Evolutionary conservation across 495 filamentous ascomycete species (phyloP).

Genomic region (Lasiosphaeria hispida): DNA sequence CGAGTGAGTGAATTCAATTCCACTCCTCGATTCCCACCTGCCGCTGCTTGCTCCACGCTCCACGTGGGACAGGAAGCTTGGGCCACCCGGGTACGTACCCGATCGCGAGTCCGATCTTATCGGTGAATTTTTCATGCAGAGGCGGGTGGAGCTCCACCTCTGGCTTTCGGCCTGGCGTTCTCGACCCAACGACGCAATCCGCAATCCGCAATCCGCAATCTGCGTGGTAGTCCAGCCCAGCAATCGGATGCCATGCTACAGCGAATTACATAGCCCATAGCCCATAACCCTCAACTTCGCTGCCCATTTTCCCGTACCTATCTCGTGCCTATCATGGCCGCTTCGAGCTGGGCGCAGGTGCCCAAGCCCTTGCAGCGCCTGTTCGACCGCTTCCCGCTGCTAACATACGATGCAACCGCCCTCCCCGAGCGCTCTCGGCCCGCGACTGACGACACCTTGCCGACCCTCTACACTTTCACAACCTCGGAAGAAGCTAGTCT

Average conservation of each 20-base stretch:
- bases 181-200: neutral
- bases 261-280: neutral
- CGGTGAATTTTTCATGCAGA: conserved; percentile 19
- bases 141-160: conserved; percentile 5
- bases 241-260: neutral
- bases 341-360: conserved; percentile 40
- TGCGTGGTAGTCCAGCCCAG: neutral
- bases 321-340: neutral
- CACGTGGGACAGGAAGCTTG: neutral
- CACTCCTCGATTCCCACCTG: too few relatives aligned
- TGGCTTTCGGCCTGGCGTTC: neutral
- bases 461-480: conserved; percentile 76
- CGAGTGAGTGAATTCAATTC: too few relatives aligned
- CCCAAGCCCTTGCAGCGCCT: conserved; percentile 74
- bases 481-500: conserved; percentile 58
- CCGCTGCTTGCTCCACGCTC: too few relatives aligned
- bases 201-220: too few relatives aligned
- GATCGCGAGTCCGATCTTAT: conserved; percentile 1
- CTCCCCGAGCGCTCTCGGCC: conserved; percentile 65
- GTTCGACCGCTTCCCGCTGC: conserved; percentile 80
- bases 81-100: conserved; percentile 7
- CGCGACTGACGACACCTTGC: conserved; percentile 45
- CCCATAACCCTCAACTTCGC: too few relatives aligned
- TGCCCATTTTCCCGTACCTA: too few relatives aligned
- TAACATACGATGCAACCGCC: conserved; percentile 72